phyloP scores from a whole-genome alignment of 2,329 filamentous ascomycete genomes.

The Neurospora sp. region DNA sequence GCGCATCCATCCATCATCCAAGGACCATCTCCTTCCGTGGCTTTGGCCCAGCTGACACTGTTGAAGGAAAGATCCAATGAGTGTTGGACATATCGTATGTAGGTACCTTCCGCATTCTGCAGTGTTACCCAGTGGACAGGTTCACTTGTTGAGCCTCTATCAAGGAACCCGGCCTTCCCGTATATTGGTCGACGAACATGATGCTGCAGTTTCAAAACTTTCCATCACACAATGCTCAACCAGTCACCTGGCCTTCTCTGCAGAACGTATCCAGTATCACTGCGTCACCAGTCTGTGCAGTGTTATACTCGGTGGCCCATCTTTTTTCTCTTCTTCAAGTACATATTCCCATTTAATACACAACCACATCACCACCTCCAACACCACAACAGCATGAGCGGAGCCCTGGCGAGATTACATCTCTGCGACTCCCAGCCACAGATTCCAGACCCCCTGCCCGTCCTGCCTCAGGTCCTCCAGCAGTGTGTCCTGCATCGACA shows the following conservation, averaged over 20 bases:
- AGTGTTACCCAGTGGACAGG: neutral
- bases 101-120: neutral
- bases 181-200: neutral
- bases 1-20: neutral
- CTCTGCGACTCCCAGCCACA: constrained; percentile 7
- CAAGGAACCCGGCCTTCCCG: neutral
- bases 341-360: neutral
- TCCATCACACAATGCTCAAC: neutral
- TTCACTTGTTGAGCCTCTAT: neutral
- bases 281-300: neutral
- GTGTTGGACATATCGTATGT: neutral
- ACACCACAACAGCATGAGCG: constrained; percentile 3
- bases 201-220: neutral
- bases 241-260: neutral
- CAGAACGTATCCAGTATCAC: neutral
- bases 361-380: constrained; percentile 1
- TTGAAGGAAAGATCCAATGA: neutral
- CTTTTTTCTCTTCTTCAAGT: neutral
- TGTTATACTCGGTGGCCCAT: neutral
- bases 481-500: neutral
- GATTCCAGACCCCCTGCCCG: neutral
- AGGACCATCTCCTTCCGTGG: neutral
- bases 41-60: neutral
- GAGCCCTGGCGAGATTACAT: constrained; percentile 21
- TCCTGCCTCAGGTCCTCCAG: neutral